Conservation (phyloP, 345 rosid species). For the Mercurialis annua region DNA sequence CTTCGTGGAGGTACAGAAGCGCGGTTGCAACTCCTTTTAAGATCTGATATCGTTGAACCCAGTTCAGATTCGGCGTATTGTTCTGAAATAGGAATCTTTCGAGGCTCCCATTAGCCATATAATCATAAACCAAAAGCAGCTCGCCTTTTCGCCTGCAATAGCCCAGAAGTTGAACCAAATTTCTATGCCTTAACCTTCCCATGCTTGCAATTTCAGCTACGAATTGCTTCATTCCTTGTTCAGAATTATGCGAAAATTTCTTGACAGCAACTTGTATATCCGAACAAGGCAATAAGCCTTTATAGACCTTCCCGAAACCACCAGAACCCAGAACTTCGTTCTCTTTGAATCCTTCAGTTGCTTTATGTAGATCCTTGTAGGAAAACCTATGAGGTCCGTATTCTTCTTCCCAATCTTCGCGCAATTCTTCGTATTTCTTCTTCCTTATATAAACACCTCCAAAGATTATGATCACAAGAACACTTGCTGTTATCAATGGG, state of each 20-base stretch:
- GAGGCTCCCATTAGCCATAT: not conserved
- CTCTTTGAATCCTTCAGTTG: not conserved
- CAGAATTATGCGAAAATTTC: not conserved
- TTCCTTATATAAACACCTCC: not conserved
- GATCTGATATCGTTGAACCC: constrained; percentile 1
- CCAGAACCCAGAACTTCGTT: not conserved
- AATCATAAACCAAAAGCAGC: constrained; percentile 2
- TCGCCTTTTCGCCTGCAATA: not conserved
- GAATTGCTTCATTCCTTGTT: constrained; percentile 3
- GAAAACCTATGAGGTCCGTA: constrained; percentile 1
- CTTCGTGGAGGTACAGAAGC: constrained; percentile 1
- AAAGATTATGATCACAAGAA: not conserved
- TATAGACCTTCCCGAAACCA: constrained; percentile 1
- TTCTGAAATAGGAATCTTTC: not conserved
- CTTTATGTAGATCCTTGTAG: not conserved
- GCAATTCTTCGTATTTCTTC: constrained; percentile 1
- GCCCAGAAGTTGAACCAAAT: not conserved
- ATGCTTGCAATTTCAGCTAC: not conserved
- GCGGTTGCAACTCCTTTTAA: constrained; percentile 1
- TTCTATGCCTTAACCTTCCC: constrained; percentile 1
- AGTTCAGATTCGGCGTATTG: not conserved
- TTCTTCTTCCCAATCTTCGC: constrained; percentile 3
- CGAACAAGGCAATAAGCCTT: not conserved
- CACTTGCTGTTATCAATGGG: not conserved
- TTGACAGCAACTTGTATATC: constrained; percentile 1